Base-by-base conservation (phyloP, 192 early-diverging fungal species). In the Linnemannia exigua region DNA sequence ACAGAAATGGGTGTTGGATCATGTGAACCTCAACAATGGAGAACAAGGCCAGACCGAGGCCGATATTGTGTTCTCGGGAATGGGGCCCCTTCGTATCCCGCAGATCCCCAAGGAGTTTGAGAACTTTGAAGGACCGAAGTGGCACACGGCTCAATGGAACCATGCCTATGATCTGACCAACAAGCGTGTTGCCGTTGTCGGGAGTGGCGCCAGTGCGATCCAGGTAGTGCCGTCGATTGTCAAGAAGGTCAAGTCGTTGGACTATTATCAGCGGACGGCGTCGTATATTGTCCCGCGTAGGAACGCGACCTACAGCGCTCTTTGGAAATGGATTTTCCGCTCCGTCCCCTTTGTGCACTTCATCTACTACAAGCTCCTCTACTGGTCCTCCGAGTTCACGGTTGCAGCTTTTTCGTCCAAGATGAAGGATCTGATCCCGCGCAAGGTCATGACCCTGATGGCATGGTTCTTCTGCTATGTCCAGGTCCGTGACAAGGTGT, bases 31-130 rank as follows among this genome's bases (percentile, higher is more conserved):
- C 15, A 72, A 76, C 68, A 82, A 58, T 70, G 80, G 80, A 31
- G 58, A 66, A 20, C 33, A 17, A 1, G 67, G 58, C 9, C 70
- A 31, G 37, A 66, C 38, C 33, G 75, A 82, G 16, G 80, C 75
- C 25, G 80, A 82, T 50, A 41, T 82, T 20, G 80, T 82, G 12
- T 90, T 92, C 52, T 80, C 81, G 3, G 91, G 84, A 28, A 77
- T 90, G 67, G 92, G 92, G 12, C 84, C 88, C 7, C 77, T 93
- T 15, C 80, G 87, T 54, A 70, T 89, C 44, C 90, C 92, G 0
- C 54, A 75, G 37, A 72, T 85, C 50, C 92, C 92, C 33, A 77
- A 87, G 33, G 80, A 88, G 75, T 88, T 89, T 72, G 79, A 90
- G 31, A 31, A 38, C 4, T 88, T 88, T 79, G 71, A 82, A 14